Base-by-base conservation (phyloP, 1,139 yeast genomes). In the Sugiyamaella paludigena region DNA sequence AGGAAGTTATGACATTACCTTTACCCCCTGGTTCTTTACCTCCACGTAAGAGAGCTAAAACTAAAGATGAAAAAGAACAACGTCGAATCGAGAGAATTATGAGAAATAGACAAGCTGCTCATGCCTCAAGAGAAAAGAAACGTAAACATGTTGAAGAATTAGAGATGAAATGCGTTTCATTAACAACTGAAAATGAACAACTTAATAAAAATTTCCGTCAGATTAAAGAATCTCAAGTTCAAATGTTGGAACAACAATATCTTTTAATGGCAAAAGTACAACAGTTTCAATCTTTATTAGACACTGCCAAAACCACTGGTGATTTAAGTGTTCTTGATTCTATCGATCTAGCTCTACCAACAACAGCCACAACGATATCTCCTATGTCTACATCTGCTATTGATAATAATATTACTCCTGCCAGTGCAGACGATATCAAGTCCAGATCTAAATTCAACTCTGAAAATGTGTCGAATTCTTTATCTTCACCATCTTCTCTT, bases 71-170 rank as follows among this genome's bases (percentile, higher is more conserved):
- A 72, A 92, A 91, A 73, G 98, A 92, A 70, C 97, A 91, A 70
- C 84, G 98, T 56, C 79, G 96, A 48, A 81, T 91, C 47, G 98
- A 92, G 71, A 76, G 98, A 51, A 89, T 92, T 49, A 76, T 92
- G 65, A 80, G 98, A 65, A 92, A 92, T 69, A 81, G 98, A 63
- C 85, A 92, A 65, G 98, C 98, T 24, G 98, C 98, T 40, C 98
- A 92, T 67, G 96, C 96, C 43, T 87, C 96, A 30, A 80, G 98
- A 58, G 98, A 92, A 66, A 91, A 91, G 80, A 92, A 92, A 79
- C 80, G 98, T 65, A 81, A 83, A 65, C 96, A 91, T 66, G 85
- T 92, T 53, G 96, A 89, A 68, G 83, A 81, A 58, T 76, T 92
- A 59, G 98, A 92, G 71, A 68, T 75, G 47, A 58, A 56, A 54